These are phyloP conservation scores for Leucosporidium creatinivorum DNA, from an alignment of 768 basidiomycete genomes.

Conservation along the genomic window DNA sequence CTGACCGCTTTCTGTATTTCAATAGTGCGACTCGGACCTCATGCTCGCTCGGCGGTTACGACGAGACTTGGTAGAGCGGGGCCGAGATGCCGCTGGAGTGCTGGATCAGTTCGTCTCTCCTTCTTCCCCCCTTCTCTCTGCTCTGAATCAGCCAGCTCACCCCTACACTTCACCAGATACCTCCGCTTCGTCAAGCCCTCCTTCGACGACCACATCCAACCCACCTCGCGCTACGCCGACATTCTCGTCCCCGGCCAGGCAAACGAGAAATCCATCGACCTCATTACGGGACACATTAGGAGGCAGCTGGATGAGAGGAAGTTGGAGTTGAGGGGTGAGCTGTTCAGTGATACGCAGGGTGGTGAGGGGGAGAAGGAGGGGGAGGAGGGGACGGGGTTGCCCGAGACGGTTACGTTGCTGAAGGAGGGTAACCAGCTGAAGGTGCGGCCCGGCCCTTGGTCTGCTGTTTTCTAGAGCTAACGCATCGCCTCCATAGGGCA, in stretches of 20 bases:
- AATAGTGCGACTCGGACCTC: slow-evolving; percentile 66
- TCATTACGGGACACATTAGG: slow-evolving; percentile 83
- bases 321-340: slow-evolving; percentile 61
- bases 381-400: slow-evolving; percentile 21
- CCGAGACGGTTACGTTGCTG: slow-evolving; percentile 55
- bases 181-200: slow-evolving; percentile 91
- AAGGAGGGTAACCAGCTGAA: slow-evolving; percentile 71
- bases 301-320: slow-evolving; percentile 74
- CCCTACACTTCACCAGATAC: slow-evolving; percentile 46
- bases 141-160: neutral
- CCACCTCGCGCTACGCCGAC: slow-evolving; percentile 78
- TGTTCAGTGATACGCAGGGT: slow-evolving; percentile 45
- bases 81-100: slow-evolving; percentile 73
- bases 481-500: slow-evolving; percentile 74
- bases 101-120: slow-evolving; percentile 47
- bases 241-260: slow-evolving; percentile 93
- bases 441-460: too few relatives aligned
- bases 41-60: slow-evolving; percentile 92
- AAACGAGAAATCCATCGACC: slow-evolving; percentile 82
- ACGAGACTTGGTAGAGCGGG: slow-evolving; percentile 80
- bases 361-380: neutral
- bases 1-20: slow-evolving; percentile 22
- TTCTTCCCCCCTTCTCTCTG: neutral
- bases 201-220: slow-evolving; percentile 78
- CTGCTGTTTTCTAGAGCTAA: too few relatives aligned